Evolutionary conservation across 176 grass and related monocot species (phyloP), one percentile per base, ranked within the genome.

Genomic region (Paspalum vaginatum): DNA sequence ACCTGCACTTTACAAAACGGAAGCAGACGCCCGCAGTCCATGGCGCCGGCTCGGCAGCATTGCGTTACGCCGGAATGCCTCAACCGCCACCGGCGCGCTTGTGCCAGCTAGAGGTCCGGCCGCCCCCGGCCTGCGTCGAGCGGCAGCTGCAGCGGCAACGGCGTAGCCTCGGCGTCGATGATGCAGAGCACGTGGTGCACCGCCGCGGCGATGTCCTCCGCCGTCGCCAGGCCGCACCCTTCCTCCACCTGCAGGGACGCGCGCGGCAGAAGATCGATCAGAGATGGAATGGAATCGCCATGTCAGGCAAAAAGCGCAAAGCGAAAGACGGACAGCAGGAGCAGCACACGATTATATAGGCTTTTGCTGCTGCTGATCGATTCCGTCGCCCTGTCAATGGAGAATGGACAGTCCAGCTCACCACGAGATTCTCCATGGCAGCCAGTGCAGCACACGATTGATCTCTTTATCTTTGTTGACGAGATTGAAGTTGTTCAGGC

Each of bases 141-240:
- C 76, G 47, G 77, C 60, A 54, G 60, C 78, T 83, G 80, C 51
- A 65, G 15, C 43, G 61, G 14, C 43, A 25, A 53, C 82, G 76
- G 25, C 57, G 56, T 54, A 61, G 70, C 81, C 78, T 91, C 88
- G 39, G 86, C 82, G 58, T 93, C 82, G 25, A 99, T 75, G 86
- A 91, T 42, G 67, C 81, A 91, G 57, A 95, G 84, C 61, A 96
- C 61, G n/a, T 83, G 84, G 88, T 95, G 90, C 65, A 90, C 80
- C 25, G 97, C 93, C 25, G 87, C 93, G 4, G 93, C 97, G 66
- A 99, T 91, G 47, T 99, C 97, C 64, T 99, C 88, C 22, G 89
- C 90, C 51, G 86, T 87, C 45, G 84, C 45, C 53, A 93, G 77
- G 69, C 53, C 80, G 79, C 93, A 96, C 49, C 93, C 88, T 80